Conservation (phyloP, 768 basidiomycete genomes). For the Lentinula lateritia region DNA sequence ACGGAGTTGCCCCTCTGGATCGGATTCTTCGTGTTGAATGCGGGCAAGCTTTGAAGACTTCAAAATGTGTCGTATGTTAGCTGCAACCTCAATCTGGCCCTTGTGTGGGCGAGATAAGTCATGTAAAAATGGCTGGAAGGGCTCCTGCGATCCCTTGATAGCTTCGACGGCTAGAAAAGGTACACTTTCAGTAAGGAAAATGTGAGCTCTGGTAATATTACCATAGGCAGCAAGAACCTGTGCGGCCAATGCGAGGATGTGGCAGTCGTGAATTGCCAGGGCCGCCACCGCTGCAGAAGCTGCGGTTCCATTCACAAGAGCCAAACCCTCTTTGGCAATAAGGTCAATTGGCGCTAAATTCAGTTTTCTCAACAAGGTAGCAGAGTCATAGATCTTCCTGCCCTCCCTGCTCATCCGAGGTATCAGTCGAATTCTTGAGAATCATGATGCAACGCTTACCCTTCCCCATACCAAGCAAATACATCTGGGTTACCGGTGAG, state of each 20-base stretch:
- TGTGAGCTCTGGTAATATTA: constrained; percentile 3
- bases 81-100: not conserved
- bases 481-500: not conserved
- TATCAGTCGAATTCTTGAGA: not conserved
- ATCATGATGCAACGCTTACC: not conserved
- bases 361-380: not conserved
- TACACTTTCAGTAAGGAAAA: constrained; percentile 61
- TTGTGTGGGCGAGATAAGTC: constrained; percentile 14
- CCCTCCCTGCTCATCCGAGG: not conserved
- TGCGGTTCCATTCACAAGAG: not conserved
- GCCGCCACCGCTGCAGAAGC: not conserved
- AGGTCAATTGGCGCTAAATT: not conserved
- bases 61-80: not conserved
- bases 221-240: not conserved
- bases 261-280: not conserved
- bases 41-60: not conserved
- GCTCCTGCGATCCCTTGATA: not conserved
- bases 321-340: not conserved
- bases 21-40: constrained; percentile 15
- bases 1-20: constrained; percentile 29
- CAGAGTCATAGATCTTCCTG: not conserved
- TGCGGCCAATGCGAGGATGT: not conserved
- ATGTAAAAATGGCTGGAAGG: constrained; percentile 23
- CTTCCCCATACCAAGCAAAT: not conserved
- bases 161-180: constrained; percentile 30